Evolutionary conservation across 192 early-diverging fungal species (phyloP).

Genomic region (Coemansia reversa): DNA sequence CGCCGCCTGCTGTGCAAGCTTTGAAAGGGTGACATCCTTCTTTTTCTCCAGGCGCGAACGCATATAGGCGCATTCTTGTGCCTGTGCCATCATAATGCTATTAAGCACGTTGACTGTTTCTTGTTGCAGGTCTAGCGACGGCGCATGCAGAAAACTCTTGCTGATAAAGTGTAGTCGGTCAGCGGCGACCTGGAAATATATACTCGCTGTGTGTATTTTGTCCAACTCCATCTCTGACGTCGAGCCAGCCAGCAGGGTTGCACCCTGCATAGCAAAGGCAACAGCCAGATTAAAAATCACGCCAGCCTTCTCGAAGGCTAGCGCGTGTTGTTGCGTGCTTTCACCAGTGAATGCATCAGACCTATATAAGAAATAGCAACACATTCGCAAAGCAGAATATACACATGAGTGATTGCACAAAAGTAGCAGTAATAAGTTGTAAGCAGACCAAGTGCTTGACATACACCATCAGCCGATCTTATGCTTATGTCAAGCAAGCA

Average conservation of each 20-base stretch:
- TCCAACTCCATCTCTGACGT: conserved; percentile 49
- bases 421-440: background rate
- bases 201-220: conserved; percentile 79
- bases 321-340: conserved; percentile 80
- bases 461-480: background rate
- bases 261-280: conserved; percentile 59
- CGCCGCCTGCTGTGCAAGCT: conserved; percentile 80
- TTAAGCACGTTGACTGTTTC: conserved; percentile 84
- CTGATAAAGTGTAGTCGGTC: conserved; percentile 93
- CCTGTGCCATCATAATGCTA: conserved; percentile 89
- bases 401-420: background rate
- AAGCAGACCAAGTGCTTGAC: background rate
- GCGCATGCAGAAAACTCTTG: conserved; percentile 97
- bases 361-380: conserved; percentile 42
- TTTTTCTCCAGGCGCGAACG: conserved; percentile 87
- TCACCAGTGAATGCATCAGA: conserved; percentile 83
- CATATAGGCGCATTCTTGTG: conserved; percentile 90
- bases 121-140: conserved; percentile 85
- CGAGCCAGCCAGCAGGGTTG: conserved; percentile 46
- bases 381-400: background rate
- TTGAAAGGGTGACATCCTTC: conserved; percentile 82
- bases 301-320: conserved; percentile 97
- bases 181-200: conserved; percentile 93
- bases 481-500: background rate
- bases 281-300: conserved; percentile 94